A percentile compares a stretch with the other conserved stretches of the same genome.
Conservation (phyloP, 805 yeast species). For the Yarrowia bubula region DNA sequence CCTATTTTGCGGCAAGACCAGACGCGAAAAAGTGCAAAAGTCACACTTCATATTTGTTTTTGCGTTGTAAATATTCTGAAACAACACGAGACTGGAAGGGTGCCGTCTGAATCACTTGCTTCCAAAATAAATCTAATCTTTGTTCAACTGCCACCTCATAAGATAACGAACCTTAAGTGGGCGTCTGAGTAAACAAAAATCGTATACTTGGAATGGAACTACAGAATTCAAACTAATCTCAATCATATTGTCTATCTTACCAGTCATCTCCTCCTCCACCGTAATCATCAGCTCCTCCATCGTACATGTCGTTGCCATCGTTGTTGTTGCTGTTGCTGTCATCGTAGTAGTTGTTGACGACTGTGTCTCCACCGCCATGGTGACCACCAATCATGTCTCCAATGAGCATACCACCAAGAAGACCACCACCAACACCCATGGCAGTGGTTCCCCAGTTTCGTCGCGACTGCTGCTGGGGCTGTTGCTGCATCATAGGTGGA, state of each 20-base stretch:
- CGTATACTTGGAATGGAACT: neutral
- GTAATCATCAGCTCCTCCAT: constrained; percentile 39
- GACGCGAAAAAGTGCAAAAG: too few relatives aligned
- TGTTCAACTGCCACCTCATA: constrained; percentile 3
- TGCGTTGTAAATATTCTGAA: too few relatives aligned
- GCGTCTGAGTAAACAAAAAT: neutral
- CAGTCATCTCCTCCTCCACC: constrained; percentile 30
- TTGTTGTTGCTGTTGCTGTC: constrained; percentile 30
- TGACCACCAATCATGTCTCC: constrained; percentile 51
- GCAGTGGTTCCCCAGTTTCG: constrained; percentile 44
- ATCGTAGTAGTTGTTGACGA: constrained; percentile 43
- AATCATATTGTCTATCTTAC: neutral
- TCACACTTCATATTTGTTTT: too few relatives aligned
- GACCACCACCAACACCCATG: constrained; percentile 56
- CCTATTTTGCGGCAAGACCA: too few relatives aligned
- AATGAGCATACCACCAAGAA: constrained; percentile 58
- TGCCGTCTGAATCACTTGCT: neutral
- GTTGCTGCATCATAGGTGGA: constrained; percentile 39
- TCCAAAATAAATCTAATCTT: neutral
- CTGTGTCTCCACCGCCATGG: constrained; percentile 40
- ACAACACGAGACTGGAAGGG: too few relatives aligned
- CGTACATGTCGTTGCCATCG: constrained; percentile 39
- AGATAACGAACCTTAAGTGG: neutral
- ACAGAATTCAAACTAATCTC: neutral
- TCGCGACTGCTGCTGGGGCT: constrained; percentile 39